Percentiles rank a stretch among this genome's conserved stretches.
Conservation (phyloP, 495 filamentous ascomycete genomes). For the Astrothelium subdiscretum region DNA sequence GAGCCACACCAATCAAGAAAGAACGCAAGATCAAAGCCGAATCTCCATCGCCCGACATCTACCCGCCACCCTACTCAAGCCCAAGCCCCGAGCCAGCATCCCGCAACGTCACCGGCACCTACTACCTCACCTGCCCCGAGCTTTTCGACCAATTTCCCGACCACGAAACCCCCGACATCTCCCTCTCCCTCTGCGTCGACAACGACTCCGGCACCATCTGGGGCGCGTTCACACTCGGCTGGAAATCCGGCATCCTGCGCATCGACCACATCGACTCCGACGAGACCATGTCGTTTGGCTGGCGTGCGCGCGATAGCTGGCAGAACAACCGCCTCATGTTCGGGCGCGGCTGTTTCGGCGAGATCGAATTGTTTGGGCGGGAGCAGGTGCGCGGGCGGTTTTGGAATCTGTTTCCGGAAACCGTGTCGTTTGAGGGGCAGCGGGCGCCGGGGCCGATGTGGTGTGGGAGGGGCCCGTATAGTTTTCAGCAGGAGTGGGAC, state of each 20-base stretch:
- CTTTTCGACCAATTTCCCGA: conserved; percentile 4
- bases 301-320: conserved; percentile 10
- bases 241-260: conserved; percentile 5
- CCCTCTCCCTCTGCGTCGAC: conserved; percentile 10
- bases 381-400: conserved; percentile 5
- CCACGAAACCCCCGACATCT: not conserved
- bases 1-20: conserved; percentile 7
- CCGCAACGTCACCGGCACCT: conserved; percentile 33
- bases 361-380: conserved; percentile 6
- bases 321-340: conserved; percentile 8
- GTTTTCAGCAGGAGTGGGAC: conserved; percentile 13
- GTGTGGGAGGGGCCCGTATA: conserved; percentile 1
- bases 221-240: conserved; percentile 9
- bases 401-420: conserved; percentile 1
- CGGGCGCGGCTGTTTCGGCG: conserved; percentile 10
- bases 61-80: conserved; percentile 4
- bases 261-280: conserved; percentile 7
- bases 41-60: conserved; percentile 4
- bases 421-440: conserved; percentile 7
- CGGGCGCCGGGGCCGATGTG: conserved; percentile 2
- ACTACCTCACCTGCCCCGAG: conserved; percentile 24
- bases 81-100: conserved; percentile 4
- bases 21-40: conserved; percentile 15
- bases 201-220: conserved; percentile 6
- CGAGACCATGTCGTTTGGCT: conserved; percentile 7